These are phyloP conservation scores for Ambrosia artemisiifolia DNA, from an alignment of 129 eudicot genomes.

Conservation along the genomic window DNA sequence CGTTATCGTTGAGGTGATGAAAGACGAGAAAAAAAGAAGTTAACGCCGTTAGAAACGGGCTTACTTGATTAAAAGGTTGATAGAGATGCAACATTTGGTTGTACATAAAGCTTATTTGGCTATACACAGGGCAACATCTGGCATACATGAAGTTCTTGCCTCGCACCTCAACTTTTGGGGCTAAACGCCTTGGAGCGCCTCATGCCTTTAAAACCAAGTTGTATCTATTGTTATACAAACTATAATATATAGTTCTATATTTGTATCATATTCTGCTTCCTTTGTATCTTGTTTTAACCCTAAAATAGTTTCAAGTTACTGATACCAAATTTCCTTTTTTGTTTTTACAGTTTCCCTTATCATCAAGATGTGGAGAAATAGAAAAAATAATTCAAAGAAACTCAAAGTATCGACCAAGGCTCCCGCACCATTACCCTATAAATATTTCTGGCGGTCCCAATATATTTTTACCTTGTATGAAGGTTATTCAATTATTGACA, in stretches of 20 bases:
- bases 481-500: too few relatives aligned
- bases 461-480: slow-evolving; percentile 47
- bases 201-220: too few relatives aligned
- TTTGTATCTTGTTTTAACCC: slow-evolving; percentile 2
- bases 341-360: slow-evolving; percentile 71
- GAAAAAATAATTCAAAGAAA: slow-evolving; percentile 47
- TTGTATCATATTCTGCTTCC: neutral
- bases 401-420: slow-evolving; percentile 34
- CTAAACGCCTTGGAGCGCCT: too few relatives aligned
- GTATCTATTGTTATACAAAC: neutral
- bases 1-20: too few relatives aligned
- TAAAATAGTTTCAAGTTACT: slow-evolving; percentile 5
- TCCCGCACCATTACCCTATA: slow-evolving; percentile 38
- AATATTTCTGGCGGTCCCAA: slow-evolving; percentile 72
- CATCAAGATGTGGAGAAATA: slow-evolving; percentile 82
- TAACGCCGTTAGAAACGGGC: too few relatives aligned
- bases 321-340: neutral
- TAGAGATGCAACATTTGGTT: too few relatives aligned
- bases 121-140: too few relatives aligned
- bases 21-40: too few relatives aligned
- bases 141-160: too few relatives aligned
- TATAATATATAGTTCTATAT: neutral
- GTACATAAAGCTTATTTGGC: too few relatives aligned
- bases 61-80: too few relatives aligned
- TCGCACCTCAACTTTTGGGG: too few relatives aligned